Conservation (phyloP, 345 rosid species). For the Eucalyptus pauciflora region DNA sequence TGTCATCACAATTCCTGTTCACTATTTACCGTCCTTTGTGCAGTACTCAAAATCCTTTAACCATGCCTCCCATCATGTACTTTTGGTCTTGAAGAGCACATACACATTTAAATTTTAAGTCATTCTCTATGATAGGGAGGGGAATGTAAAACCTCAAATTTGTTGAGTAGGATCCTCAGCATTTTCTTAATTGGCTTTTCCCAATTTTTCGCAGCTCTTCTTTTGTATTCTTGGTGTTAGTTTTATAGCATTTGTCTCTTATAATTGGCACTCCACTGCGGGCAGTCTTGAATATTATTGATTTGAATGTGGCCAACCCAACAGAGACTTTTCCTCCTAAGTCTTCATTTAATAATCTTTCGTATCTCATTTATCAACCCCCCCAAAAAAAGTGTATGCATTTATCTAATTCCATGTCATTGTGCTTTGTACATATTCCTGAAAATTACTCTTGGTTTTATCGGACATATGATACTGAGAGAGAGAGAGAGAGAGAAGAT, state of each 20-base stretch:
- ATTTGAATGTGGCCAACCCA: not conserved
- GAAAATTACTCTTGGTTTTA: not conserved
- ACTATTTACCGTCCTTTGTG: not conserved
- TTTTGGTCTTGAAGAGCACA: not conserved
- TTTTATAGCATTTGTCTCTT: not conserved
- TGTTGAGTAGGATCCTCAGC: not conserved
- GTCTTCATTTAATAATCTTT: not conserved
- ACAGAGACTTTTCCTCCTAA: not conserved
- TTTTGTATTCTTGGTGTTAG: not conserved
- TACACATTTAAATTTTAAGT: not conserved
- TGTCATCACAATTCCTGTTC: not conserved
- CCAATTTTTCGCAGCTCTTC: not conserved
- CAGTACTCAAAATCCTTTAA: not conserved
- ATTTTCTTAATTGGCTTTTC: not conserved
- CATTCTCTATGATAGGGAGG: not conserved
- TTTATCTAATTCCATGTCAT: not conserved
- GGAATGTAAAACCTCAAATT: not conserved
- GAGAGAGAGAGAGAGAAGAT: too few relatives aligned
- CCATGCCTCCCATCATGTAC: not conserved
- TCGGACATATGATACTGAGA: not conserved
- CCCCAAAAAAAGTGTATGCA: not conserved
- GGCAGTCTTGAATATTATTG: not conserved
- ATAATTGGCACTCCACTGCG: not conserved
- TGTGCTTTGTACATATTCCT: not conserved
- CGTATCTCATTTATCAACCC: not conserved